Percentiles rank a stretch among this genome's conserved stretches.
Evolutionary conservation across 2,329 filamentous ascomycete genomes (phyloP).

Genomic region (Chalara sp.): DNA sequence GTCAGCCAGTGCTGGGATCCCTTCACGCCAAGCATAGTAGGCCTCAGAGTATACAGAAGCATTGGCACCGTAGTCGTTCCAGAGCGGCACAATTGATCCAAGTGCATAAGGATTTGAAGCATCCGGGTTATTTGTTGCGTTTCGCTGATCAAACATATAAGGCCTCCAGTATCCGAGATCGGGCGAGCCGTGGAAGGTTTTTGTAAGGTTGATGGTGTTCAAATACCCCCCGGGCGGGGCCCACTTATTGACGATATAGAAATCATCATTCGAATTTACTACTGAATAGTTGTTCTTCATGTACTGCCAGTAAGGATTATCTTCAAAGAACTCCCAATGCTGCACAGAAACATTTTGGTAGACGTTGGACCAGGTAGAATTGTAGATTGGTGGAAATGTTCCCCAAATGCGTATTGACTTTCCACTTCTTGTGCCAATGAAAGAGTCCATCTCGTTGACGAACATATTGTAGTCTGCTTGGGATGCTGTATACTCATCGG

Average conservation of each 20-base stretch:
- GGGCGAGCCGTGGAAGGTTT: constrained; percentile 37
- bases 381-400: constrained; percentile 40
- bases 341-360: constrained; percentile 41
- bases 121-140: constrained; percentile 40
- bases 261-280: constrained; percentile 47
- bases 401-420: constrained; percentile 50
- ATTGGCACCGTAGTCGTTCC: constrained; percentile 49
- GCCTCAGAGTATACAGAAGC: constrained; percentile 43
- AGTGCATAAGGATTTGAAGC: constrained; percentile 33
- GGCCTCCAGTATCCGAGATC: constrained; percentile 39
- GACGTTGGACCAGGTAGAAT: constrained; percentile 30
- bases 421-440: constrained; percentile 31
- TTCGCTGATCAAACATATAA: constrained; percentile 42
- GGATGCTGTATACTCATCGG: constrained; percentile 45
- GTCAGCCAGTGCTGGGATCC: constrained; percentile 43
- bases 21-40: constrained; percentile 44
- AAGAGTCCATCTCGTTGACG: constrained; percentile 43
- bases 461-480: constrained; percentile 44
- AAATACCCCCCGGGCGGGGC: constrained; percentile 34
- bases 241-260: constrained; percentile 44
- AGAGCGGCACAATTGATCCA: constrained; percentile 42
- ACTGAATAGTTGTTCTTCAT: constrained; percentile 38
- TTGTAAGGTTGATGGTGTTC: constrained; percentile 38
- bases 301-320: constrained; percentile 33
- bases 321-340: constrained; percentile 50